Conservation (phyloP, 495 filamentous ascomycete species). For the Cudoniella acicularis region DNA sequence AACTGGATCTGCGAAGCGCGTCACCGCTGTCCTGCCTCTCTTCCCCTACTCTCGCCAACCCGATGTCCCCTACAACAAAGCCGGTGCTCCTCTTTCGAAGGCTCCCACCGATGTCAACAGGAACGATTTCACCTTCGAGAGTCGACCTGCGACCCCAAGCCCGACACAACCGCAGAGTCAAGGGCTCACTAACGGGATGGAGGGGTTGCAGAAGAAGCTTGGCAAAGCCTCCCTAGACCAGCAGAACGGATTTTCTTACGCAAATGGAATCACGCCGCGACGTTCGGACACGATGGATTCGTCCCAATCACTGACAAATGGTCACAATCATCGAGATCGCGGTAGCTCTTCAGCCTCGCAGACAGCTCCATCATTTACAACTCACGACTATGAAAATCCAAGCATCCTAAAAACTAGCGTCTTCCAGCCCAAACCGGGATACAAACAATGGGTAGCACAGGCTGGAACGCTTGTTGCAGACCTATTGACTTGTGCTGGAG, state of each 20-base stretch:
- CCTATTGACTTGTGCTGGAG: constrained; percentile 89
- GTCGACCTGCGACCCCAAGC: constrained; percentile 78
- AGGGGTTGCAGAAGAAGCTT: constrained; percentile 62
- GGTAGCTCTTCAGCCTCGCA: constrained; percentile 22
- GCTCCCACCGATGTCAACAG: constrained; percentile 49
- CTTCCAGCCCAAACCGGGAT: constrained; percentile 84
- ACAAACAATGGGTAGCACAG: constrained; percentile 98
- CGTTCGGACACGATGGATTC: constrained; percentile 64
- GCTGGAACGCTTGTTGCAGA: constrained; percentile 94
- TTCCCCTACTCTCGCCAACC: constrained; percentile 96
- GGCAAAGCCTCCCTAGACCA: constrained; percentile 58
- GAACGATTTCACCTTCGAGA: constrained; percentile 87
- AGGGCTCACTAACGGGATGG: constrained; percentile 48
- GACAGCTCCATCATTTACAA: constrained; percentile 36
- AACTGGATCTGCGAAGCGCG: constrained; percentile 84
- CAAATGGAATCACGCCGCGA: constrained; percentile 30
- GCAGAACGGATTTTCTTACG: constrained; percentile 24
- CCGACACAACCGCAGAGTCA: constrained; percentile 60
- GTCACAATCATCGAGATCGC: constrained; percentile 15
- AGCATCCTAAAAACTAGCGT: constrained; percentile 43
- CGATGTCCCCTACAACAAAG: constrained; percentile 93
- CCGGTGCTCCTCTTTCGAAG: constrained; percentile 81
- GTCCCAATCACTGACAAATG: constrained; percentile 39
- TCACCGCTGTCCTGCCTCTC: constrained; percentile 90
- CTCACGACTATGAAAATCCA: constrained; percentile 55